Percentiles rank a stretch among this genome's conserved stretches.
phyloP scores from a whole-genome alignment of 208 protist genomes.

The Acanthamoeba rhysodes region DNA sequence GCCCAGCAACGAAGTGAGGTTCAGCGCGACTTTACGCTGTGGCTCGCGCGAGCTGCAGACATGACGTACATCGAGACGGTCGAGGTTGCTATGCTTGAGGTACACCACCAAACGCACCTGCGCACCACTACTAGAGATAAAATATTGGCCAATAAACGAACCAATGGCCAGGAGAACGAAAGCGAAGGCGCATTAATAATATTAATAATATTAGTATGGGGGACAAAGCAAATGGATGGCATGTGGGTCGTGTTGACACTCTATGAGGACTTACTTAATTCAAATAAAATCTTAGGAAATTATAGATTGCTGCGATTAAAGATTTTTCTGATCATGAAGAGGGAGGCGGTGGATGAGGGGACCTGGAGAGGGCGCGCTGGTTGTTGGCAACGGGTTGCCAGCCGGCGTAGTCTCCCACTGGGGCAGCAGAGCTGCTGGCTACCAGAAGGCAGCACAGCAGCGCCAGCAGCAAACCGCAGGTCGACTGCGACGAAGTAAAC shows the following conservation, averaged over 20 bases:
- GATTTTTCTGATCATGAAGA: background rate
- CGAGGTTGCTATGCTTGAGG: conserved; percentile 39
- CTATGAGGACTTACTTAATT: background rate
- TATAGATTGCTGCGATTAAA: too few relatives aligned
- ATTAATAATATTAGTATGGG: too few relatives aligned
- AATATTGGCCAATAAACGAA: background rate
- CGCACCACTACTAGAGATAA: background rate
- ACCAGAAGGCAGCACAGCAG: background rate
- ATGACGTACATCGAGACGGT: background rate
- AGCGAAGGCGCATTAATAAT: background rate
- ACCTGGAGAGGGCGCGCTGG: background rate
- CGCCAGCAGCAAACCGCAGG: too few relatives aligned
- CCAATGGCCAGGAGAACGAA: background rate
- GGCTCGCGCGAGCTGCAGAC: background rate
- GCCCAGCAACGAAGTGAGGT: background rate
- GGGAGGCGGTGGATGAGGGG: background rate
- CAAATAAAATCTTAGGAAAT: background rate
- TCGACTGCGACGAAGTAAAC: too few relatives aligned
- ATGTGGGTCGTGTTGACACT: too few relatives aligned
- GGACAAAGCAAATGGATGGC: too few relatives aligned
- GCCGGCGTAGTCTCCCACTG: background rate
- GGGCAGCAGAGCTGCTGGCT: background rate
- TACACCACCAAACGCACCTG: conserved; percentile 18
- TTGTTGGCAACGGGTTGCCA: conserved; percentile 10
- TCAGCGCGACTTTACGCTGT: too few relatives aligned